Base-by-base conservation (phyloP, 2,329 filamentous ascomycete genomes). In the Coniochaeta ligniaria region DNA sequence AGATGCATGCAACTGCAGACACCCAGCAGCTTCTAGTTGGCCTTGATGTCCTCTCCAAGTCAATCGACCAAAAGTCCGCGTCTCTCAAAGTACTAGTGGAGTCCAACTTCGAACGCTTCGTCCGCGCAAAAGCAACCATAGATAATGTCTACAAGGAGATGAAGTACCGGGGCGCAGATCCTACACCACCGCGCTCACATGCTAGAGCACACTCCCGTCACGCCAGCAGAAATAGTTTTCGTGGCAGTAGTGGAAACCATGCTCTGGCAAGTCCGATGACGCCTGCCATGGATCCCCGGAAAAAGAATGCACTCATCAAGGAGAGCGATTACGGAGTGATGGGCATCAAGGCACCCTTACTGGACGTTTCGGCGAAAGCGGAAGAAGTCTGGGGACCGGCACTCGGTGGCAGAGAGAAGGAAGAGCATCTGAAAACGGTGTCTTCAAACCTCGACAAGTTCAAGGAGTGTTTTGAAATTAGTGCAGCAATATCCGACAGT, bases 101-200 rank as follows among this genome's bases (percentile, higher is more conserved):
- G 74, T 94, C 91, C 65, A 99, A 99, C 73, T 99, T 99, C 71
- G 96, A 99, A 75, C 89, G 94, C 66, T 99, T 99, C 77, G 95
- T 99, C 60, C 89, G 92, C 64, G 95, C 95, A 50, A 99, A 99
- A 74, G 91, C 94, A 20, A 98, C 94, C 8, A 98, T 99, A 69
- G 95, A 99, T 76, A 96, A 96, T 75, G 95, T 99, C 59, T 99
- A 99, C 76, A 96, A 88, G 63, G 95, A 99, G 74, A 99, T 99
- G 95, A 96, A 85, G 81, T 93, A 79, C 66, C 80, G 83, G 55
- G 86, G 86, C 12, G 77, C 72, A 24, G 85, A 88, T 55, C 80
- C 81, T 6, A 74, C 77, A 3, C 73, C 78, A 5, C 69, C 75
- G 8, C 73, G 77, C 28, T 60, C 75, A 59, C 73, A 78, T 43